Evolutionary conservation across 768 basidiomycete genomes (phyloP).

Genomic region (Terana coerulea): DNA sequence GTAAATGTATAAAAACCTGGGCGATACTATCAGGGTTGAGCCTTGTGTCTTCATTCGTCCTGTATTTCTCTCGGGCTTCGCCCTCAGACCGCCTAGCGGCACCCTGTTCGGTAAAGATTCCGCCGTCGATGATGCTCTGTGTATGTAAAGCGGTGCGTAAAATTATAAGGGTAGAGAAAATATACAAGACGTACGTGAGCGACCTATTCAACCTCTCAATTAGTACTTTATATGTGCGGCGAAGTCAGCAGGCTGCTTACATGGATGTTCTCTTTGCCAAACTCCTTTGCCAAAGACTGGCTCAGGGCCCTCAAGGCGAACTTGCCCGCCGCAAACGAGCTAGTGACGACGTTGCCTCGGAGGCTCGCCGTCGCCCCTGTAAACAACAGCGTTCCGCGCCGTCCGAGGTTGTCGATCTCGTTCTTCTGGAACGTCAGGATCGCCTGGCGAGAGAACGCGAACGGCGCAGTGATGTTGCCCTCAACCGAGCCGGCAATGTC

Average conservation of each 20-base stretch:
- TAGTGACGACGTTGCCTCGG: conserved; percentile 36
- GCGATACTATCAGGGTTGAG: conserved; percentile 70
- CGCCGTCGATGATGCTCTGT: conserved; percentile 71
- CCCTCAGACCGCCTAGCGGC: conserved; percentile 24
- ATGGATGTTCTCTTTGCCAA: conserved; percentile 42
- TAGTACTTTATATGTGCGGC: not conserved
- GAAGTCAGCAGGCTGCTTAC: conserved; percentile 19
- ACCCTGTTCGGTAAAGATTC: conserved; percentile 30
- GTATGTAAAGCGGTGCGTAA: not conserved
- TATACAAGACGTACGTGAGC: conserved; percentile 61
- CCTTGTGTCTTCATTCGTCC: conserved; percentile 40
- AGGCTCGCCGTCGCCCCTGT: conserved; percentile 41
- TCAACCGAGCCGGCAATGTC: conserved; percentile 29
- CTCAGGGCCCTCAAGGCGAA: conserved; percentile 38
- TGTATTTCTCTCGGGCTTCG: too few species aligned
- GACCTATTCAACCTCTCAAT: conserved; percentile 36
- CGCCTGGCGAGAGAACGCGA: conserved; percentile 35
- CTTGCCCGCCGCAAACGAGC: conserved; percentile 39
- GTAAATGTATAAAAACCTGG: conserved; percentile 39
- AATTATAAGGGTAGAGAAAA: too few species aligned
- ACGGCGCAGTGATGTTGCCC: conserved; percentile 34
- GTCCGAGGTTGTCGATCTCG: conserved; percentile 27
- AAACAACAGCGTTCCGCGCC: conserved; percentile 40
- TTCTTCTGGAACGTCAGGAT: conserved; percentile 33
- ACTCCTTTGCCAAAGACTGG: conserved; percentile 42